Evolutionary conservation across 768 basidiomycete genomes (phyloP), one percentile per base, ranked within the genome.

Genomic region (Myochromella boudieri): DNA sequence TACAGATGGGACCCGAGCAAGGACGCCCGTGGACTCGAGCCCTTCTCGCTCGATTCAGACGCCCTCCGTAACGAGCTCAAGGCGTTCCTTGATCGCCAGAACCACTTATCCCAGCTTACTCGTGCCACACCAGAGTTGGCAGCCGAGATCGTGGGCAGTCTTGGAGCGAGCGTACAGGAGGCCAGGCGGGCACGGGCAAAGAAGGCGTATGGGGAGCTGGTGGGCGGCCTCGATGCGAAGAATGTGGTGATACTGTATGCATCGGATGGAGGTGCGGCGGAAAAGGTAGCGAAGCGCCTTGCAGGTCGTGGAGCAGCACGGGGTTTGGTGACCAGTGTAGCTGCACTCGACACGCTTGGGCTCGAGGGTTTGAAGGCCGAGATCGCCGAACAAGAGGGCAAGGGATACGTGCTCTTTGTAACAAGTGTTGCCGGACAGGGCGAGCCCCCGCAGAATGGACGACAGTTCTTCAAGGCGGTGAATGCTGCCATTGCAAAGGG

Each of bases 1-100:
- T 99, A 98, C 75, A 81, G 97, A 46, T 99, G 95, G 95, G 86
- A 99, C 66, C 97, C 97, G 0, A 77, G 78, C 58, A 87, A 89
- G 64, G 91, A 94, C 58, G 68, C 66, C 20, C 68, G 66, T 34
- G 87, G 87, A 32, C 75, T 84, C 60, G 92, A 95, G 53, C 87
- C 90, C 12, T 99, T 99, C 74, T 77, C 80, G 10, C 83, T 99
- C 48, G 97, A 98, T 68, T 94, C 91, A 3, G 91, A 95, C 56
- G 76, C 85, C 24, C 81, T 99, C 68, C 98, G 97, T 78, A 86
- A 91, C 50, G 95, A 97, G 59, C 74, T 99, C 17, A 82, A 85
- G 64, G 77, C 85, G 56, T 99, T 98, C 81, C 84, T 99, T 51
- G 95, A 98, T 62, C 78, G 94, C 37, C 90, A 97, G 67, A 97